Evolutionary conservation across 2,329 filamentous ascomycete genomes (phyloP), one percentile per base, ranked within the genome.

Genomic region (Fusarium sp.): DNA sequence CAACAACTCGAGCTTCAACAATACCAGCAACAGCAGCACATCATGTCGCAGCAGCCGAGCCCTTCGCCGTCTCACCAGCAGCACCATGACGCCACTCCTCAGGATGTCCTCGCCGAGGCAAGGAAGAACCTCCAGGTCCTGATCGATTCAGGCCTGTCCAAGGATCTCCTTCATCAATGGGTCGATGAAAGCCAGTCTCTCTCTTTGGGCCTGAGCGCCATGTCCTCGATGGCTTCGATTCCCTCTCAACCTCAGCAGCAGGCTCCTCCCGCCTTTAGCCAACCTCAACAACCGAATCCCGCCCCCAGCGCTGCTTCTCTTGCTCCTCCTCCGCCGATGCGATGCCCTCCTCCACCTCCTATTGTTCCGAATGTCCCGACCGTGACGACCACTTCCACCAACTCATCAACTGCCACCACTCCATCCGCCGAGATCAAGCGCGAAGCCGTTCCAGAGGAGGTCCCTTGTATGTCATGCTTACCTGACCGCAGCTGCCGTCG

Each of bases 71-170:
- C 50, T 45, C 72, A 75, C 9, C 73, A 76, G 48, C 79, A 81
- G 63, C 77, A 77, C 54, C 72, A 79, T 67, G 82, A 83, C 45
- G 77, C 83, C 45, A 83, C 82, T 24, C 81, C 85, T 18, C 84
- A 85, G 70, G 83, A 86, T 79, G 82, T 86, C 63, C 81, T 86
- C 65, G 83, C 82, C 22, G 85, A 86, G 77, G 85, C 85, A 52
- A 80, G 85, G 54, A 84, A 85, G 76, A 86, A 85, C 67, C 81
- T 86, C 8, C 84, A 86, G 79, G 83, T 83, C 54, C 78, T 86
- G 72, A 86, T 86, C 72, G 85, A 86, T 69, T 85, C 84, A 18
- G 85, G 85, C 52, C 76, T 86, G 11, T 86, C 85, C 61, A 84
- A 83, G 75, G 85, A 86, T 66, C 76, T 83, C 45, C 81, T 84